Evolutionary conservation across 192 early-diverging fungal species (phyloP), one percentile per base, ranked within the genome.

Genomic region (Chytriomyces hyalinus): DNA sequence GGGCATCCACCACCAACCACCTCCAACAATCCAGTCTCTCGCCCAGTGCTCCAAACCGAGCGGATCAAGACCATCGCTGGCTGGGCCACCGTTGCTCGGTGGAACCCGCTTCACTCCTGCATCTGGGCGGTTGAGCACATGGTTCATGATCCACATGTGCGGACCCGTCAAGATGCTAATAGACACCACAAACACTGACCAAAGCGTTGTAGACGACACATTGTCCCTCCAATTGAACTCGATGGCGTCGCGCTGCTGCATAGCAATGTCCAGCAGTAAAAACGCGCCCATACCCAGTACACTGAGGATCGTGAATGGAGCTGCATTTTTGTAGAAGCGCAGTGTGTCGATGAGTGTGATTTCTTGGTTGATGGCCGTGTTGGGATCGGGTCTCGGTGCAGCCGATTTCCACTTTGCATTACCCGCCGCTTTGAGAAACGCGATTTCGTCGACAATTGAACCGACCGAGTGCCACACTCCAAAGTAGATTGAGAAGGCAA

Each of bases 81-180:
- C 53, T 20, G 13, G 15, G 15, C 20, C 53, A n/a, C 53, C 53
- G 20, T 57, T 57, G 15, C 13, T 20, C 13, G 53, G 13, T 3
- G 20, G 20, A n/a, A 13, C 53, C 13, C 49, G 10, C 8, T 68
- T n/a, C 6, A 5, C 69, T 47, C 28, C 43, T n/a, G 17, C 47
- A 44, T 49, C 24, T 1, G 13, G 15, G 36, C 64, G 2, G n/a
- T 36, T 13, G 36, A 24, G n/a, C n/a, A 43, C 44, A 10, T 68
- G 9, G 6, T 77, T 62, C 74, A 77, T 76, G 22, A 80, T 63
- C 79, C 79, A 80, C 79, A 80, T 80, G 50, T 80, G 79, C 17
- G 79, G 79, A 10, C 74, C 79, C 10, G 79, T 80, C 9, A 80
- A 65, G 17, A 80, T 57, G 5, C 74, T 77, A 20, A 80, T 76